Evolutionary conservation across 805 yeast species (phyloP), one percentile per base, ranked within the genome.

Genomic region (Teunomyces lycoperdinae): DNA sequence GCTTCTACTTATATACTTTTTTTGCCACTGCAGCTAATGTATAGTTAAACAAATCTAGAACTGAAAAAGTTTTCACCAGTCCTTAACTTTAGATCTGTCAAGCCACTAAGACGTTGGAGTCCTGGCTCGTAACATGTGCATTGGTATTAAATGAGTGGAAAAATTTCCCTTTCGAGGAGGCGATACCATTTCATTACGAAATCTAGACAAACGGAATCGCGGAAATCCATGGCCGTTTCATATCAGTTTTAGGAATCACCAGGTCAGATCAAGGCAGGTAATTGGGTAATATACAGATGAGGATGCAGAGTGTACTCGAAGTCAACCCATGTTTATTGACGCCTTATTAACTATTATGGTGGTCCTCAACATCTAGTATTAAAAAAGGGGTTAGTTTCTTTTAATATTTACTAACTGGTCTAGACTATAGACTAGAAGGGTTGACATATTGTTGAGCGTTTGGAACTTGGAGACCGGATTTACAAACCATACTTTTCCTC

Each of bases 11-110:
- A 38, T 20, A 26, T 26, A 36, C 41, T 26, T 17, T 38, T 26
- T 11, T 26, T 26, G 27, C 30, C 41, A 26, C 17, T 24, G 13
- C 20, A 11, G 39, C 3, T 35, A 20, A 20, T 44, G 24, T 9
- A 16, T 5, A 17, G 26, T 38, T 29, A 11, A 26, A 14, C 41
- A 38, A 26, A 20, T 38, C 41, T 38, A 38, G 41, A 24, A 26
- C 30, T 38, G 41, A n/a, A 38, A 38, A 38, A 44, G 45, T 43
- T 34, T 31, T 30, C 43, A 33, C 33, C 40, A 20, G 39, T 26
- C 16, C 30, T 28, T 31, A 42, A 30, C 39, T 44, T 45, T 20
- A 17, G 41, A 38, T 38, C 41, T 38, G 40, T 38, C 41, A 38
- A 38, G n/a, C 17, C 29, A 13, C 16, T 24, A 24, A n/a, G 14